Base-by-base conservation (phyloP, 352 stramenopile genomes). In the Phytophthora ohioensis region DNA sequence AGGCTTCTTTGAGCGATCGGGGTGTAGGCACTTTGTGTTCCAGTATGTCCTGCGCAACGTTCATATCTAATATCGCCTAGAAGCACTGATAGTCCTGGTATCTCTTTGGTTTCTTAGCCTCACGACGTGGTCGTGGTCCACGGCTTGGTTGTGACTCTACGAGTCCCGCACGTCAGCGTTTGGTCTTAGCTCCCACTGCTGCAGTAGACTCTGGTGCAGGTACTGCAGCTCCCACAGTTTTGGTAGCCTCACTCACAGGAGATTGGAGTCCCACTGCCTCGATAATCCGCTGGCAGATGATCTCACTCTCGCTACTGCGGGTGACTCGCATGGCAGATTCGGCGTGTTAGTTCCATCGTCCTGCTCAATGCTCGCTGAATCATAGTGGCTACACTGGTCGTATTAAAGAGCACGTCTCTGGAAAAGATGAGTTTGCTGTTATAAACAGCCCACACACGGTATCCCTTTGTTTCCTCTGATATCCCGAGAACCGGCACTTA, bases 41-140 rank as follows among this genome's bases (percentile, higher is more conserved):
- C 12, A 56, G 34, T 6, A 57, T 41, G 4, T 68, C 59, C 7
- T 41, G 5, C 3, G 48, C 30, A 15, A 59, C 17, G 48, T 31
- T 53, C 38, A 54, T 45, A 15, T 67, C 31, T 5, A 56, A 12
- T 3, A 55, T 43, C 45, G 31, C 51, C 32, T 68, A 42, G 21
- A 57, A 68, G 15, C 51, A 68, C 41, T 48, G 39, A 61, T 49
- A 61, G 9, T 42, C 51, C 12, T 54, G 17, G n/a, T 57, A 61
- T 17, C 31, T 30, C 9, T 55, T 48, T 27, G 51, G 41, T 46
- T 36, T 53, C 27, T 59, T 59, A 35, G 47, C 43, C 27, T 57
- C 58, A 12, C 58, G 58, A 35, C 35, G 46, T 51, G 47, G 59
- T 21, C 21, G 21, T 21, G 21, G 21, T 5, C 59, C 49, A 42